phyloP scores from a whole-genome alignment of 202 grass and related monocot species.

The Cymbopogon flexuosus region DNA sequence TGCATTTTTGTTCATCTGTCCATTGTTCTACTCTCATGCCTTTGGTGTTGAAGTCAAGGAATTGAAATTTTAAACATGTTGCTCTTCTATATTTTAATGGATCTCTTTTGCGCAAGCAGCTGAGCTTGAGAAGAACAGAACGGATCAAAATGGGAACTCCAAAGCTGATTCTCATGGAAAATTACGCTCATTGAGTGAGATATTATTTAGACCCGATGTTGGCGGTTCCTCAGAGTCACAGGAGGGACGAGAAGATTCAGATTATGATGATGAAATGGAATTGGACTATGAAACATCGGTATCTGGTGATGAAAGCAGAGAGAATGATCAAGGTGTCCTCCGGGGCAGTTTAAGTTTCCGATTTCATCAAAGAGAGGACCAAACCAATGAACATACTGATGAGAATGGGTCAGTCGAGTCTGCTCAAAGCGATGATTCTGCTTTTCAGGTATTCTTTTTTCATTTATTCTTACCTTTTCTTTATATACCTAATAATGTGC shows the following conservation, averaged over 20 bases:
- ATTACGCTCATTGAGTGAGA: slow-evolving; percentile 71
- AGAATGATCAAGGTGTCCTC: slow-evolving; percentile 62
- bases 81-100: slow-evolving; percentile 8
- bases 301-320: slow-evolving; percentile 65
- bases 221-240: slow-evolving; percentile 51
- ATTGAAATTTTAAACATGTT: slow-evolving; percentile 21
- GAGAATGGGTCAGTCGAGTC: slow-evolving; percentile 40
- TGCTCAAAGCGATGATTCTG: slow-evolving; percentile 41
- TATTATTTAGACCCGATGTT: slow-evolving; percentile 64
- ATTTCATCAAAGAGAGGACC: slow-evolving; percentile 60
- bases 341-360: slow-evolving; percentile 62
- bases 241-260: slow-evolving; percentile 66
- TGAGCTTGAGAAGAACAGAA: slow-evolving; percentile 69
- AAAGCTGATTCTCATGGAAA: slow-evolving; percentile 47
- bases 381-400: slow-evolving; percentile 44
- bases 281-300: slow-evolving; percentile 78
- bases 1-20: not conserved
- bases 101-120: slow-evolving; percentile 48
- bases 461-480: not conserved
- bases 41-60: not conserved
- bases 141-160: slow-evolving; percentile 49
- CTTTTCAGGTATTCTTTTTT: slow-evolving; percentile 50
- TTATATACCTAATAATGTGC: not conserved
- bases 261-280: slow-evolving; percentile 92
- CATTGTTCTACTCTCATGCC: slow-evolving; percentile 9